These are phyloP conservation scores for Picea sitchensis DNA, from an alignment of 75 land plant genomes.

Conservation along the genomic window DNA sequence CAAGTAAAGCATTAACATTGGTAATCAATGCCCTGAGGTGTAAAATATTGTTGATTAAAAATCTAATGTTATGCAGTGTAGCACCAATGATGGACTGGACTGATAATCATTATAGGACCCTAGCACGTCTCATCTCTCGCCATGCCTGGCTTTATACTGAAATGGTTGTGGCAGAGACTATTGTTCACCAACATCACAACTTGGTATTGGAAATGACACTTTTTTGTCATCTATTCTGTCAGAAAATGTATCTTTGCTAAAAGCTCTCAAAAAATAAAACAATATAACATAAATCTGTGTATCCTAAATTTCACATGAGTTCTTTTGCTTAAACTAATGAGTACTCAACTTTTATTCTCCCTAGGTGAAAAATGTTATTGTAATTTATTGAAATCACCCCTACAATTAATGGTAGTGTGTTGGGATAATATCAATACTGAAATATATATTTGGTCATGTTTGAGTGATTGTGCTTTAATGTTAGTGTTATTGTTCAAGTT, in stretches of 20 bases:
- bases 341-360: too few relatives aligned
- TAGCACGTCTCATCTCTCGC: slow-evolving; percentile 85
- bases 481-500: too few relatives aligned
- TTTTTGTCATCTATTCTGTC: neutral
- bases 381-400: too few relatives aligned
- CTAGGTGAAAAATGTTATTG: too few relatives aligned
- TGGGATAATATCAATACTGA: too few relatives aligned
- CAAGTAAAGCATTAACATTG: neutral
- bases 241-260: neutral
- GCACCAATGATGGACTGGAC: slow-evolving; percentile 99
- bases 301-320: too few relatives aligned
- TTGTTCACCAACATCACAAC: slow-evolving; percentile 84
- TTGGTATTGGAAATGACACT: slow-evolving; percentile 40
- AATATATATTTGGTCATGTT: too few relatives aligned
- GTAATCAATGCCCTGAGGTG: neutral
- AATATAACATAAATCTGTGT: neutral
- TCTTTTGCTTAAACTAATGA: too few relatives aligned
- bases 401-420: too few relatives aligned
- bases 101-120: slow-evolving; percentile 85
- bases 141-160: slow-evolving; percentile 98
- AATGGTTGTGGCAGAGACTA: slow-evolving; percentile 97
- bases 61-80: slow-evolving; percentile 47
- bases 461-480: too few relatives aligned
- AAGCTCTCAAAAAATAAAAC: neutral
- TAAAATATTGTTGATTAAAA: neutral